phyloP scores from a whole-genome alignment of 345 rosid genomes.

The Conringia planisiliqua region DNA sequence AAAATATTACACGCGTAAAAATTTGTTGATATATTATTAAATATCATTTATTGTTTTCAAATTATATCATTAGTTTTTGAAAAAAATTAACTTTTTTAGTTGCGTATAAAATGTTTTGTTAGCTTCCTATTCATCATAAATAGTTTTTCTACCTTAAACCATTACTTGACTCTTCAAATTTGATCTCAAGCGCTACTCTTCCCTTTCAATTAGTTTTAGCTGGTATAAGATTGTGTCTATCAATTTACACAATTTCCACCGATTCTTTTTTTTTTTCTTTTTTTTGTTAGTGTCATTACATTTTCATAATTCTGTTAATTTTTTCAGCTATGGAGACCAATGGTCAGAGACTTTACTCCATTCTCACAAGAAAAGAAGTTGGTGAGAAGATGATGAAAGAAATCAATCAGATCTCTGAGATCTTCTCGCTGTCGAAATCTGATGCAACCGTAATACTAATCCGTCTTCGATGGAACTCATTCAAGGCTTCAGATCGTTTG shows the following conservation, averaged over 20 bases:
- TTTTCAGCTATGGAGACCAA: neutral
- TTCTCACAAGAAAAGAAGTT: neutral
- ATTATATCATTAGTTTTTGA: no score
- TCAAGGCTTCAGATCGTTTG: conserved; percentile 1
- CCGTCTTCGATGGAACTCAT: conserved; percentile 4
- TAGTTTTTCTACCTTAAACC: neutral
- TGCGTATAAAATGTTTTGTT: no score
- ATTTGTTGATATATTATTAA: no score
- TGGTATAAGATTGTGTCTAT: neutral
- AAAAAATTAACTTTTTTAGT: no score
- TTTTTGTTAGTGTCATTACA: neutral
- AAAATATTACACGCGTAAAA: no score
- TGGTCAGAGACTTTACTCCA: neutral
- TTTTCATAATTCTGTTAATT: neutral
- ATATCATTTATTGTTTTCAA: no score
- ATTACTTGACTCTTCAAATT: no score
- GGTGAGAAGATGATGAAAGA: neutral
- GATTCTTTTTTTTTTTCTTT: neutral
- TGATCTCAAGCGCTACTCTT: neutral
- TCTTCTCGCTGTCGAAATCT: neutral
- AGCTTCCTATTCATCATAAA: no score
- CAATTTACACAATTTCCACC: neutral
- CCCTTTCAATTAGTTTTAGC: neutral
- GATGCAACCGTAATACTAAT: conserved; percentile 6
- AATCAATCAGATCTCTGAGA: neutral